Evolutionary conservation across 495 filamentous ascomycete species (phyloP), one percentile per base, ranked within the genome.

Genomic region (Podospora sp.): DNA sequence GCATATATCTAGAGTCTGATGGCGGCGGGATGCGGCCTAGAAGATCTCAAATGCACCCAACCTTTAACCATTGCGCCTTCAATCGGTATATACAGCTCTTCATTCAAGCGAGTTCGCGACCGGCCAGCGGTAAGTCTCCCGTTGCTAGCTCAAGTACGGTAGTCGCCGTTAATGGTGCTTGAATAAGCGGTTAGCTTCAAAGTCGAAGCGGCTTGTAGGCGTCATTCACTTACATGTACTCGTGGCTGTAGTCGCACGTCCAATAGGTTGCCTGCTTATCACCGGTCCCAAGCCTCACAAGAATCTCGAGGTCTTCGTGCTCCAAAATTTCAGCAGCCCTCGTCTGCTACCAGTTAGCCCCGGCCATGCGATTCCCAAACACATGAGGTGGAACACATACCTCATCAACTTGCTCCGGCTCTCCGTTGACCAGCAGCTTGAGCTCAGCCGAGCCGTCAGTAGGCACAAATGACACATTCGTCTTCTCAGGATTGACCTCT

Each of bases 191-290:
- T 75, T 57, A 73, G 68, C 50, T 49, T 35, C 18, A 20, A 60
- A 4, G 49, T 16, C 2, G 40, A 56, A 14, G 0, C 2, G 56
- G 16, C 0, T 3, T 24, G 22, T 18, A 27, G 16, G 59, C 5
- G 51, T 20, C 61, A 0, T n/a, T 65, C 46, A 70, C 76, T 76
- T 56, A 80, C 76, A 90, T 92, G 82, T 95, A 99, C 81, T 98
- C 95, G 77, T 97, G 95, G 79, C 93, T 97, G 79, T 97, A 96
- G 81, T 98, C 95, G 77, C 95, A 98, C 69, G 94, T 97, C 90
- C 92, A 98, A 78, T 93, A 93, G 11, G 88, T 87, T 11, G 90
- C 92, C 77, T 94, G 88, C 75, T 93, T 88, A 65, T 83, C 79
- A 26, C 91, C 90, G 29, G 83, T 84, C 35, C 88, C 89, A n/a